Evolutionary conservation across 2,329 filamentous ascomycete genomes (phyloP), one percentile per base, ranked within the genome.

Genomic region (Biscogniauxia sp.): DNA sequence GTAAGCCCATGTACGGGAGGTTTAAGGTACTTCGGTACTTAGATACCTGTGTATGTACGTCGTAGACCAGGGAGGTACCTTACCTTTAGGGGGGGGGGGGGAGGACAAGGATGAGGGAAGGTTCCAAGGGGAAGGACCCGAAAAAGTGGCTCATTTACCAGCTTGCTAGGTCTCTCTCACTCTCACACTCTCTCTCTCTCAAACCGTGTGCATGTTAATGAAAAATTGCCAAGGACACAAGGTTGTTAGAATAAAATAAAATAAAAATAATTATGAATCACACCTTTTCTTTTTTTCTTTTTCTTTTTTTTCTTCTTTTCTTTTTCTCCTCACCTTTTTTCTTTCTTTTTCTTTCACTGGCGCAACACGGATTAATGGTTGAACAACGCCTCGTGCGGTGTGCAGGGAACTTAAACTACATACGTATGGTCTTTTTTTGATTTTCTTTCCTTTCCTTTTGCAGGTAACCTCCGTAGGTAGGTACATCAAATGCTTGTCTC

Each of bases 131-230:
- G 58, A 64, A 58, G 63, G 63, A 55, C 58, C 53, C 55, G n/a
- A 17, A 56, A 25, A 64, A 66, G 65, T 67, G 65, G 67, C 62
- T 70, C 67, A 70, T 70, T 69, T 70, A 70, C 66, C 62, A 66
- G 61, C 56, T 56, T 60, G 62, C 59, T n/a, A n/a, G n/a, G n/a
- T 58, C 49, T 32, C 9, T 32, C 9, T 32, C n/a, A n/a, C n/a
- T n/a, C n/a, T n/a, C n/a, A n/a, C n/a, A n/a, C 23, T 23, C 23
- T 23, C 23, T 23, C 23, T 41, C 57, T 59, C 59, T 65, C 64
- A 66, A 61, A 62, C 59, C 54, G 56, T 54, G 53, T 61, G 51
- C 51, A 62, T 58, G 54, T 62, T n/a, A 57, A 17, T 57, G 55
- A 52, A 15, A 55, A 45, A 28, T 57, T 57, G 61, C 28, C 37